Evolutionary conservation across 805 yeast species (phyloP).

Genomic region (Metschnikowia arizonensis): DNA sequence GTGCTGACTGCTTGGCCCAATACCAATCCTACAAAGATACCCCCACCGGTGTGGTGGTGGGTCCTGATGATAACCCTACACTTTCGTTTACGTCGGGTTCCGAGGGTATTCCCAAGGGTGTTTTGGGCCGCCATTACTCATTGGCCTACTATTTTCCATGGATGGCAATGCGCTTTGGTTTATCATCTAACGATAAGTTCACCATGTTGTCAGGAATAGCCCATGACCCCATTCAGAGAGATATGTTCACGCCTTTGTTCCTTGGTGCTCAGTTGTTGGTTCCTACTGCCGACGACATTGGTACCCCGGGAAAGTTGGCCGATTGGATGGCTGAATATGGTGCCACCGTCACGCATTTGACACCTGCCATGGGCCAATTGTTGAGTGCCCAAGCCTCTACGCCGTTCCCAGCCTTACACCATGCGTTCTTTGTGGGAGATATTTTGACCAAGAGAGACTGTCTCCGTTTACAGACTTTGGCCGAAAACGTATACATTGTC

Average conservation of each 20-base stretch:
- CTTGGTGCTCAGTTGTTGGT: conserved; percentile 90
- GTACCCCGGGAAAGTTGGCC: conserved; percentile 96
- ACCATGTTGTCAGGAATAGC: conserved; percentile 99
- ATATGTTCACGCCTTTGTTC: conserved; percentile 96
- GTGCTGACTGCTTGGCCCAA: conserved; percentile 46
- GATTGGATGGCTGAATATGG: conserved; percentile 93
- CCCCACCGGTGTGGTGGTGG: conserved; percentile 86
- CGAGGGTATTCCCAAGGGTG: conserved; percentile 99
- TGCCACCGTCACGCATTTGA: conserved; percentile 94
- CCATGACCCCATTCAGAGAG: conserved; percentile 98
- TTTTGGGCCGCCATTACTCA: conserved; percentile 94
- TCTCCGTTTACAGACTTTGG: conserved; percentile 83
- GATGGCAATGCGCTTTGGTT: conserved; percentile 87
- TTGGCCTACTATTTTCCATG: conserved; percentile 97
- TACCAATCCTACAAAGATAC: conserved; percentile 45
- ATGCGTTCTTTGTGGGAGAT: conserved; percentile 98
- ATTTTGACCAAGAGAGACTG: conserved; percentile 96
- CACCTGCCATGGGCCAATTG: conserved; percentile 99
- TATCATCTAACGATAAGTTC: conserved; percentile 77
- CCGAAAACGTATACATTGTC: conserved; percentile 83
- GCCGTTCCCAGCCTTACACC: conserved; percentile 79
- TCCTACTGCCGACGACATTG: conserved; percentile 96
- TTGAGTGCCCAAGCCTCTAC: conserved; percentile 93
- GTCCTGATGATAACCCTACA: conserved; percentile 97
- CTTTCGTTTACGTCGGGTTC: conserved; percentile 95